A percentile compares a stretch with the other conserved stretches of the same genome.
Evolutionary conservation across 768 basidiomycete species (phyloP).

Genomic region (Leccinum broughii): DNA sequence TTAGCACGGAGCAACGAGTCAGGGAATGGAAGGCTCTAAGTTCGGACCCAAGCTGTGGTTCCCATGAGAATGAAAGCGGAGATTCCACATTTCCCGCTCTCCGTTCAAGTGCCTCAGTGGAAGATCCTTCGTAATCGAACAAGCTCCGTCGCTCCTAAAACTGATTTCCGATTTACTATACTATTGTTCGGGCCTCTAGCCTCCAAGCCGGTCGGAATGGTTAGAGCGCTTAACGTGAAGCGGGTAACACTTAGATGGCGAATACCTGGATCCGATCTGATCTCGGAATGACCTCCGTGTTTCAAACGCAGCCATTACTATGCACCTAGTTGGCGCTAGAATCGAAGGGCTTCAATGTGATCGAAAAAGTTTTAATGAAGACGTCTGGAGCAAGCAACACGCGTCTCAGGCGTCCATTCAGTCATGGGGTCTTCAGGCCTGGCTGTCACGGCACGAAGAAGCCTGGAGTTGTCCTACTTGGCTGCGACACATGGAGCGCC

Average conservation of each 20-base stretch:
- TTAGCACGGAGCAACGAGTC: slow-evolving; percentile 1
- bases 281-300: slow-evolving; percentile 7
- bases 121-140: neutral
- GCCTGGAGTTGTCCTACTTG: neutral
- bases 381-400: slow-evolving; percentile 2
- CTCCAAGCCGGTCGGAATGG: neutral
- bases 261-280: neutral
- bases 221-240: neutral
- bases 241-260: neutral
- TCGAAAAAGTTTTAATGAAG: slow-evolving; percentile 1
- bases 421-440: neutral
- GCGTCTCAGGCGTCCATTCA: neutral
- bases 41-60: slow-evolving; percentile 1
- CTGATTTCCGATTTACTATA: neutral
- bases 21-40: slow-evolving; percentile 14
- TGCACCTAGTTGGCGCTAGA: slow-evolving; percentile 1
- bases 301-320: neutral
- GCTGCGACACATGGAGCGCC: slow-evolving; percentile 3
- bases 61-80: slow-evolving; percentile 10
- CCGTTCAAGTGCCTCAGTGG: neutral
- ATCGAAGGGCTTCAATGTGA: neutral
- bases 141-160: neutral
- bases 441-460: slow-evolving; percentile 16
- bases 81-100: slow-evolving; percentile 1
- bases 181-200: neutral